These are phyloP conservation scores for Cymodocea nodosa DNA, from an alignment of 116 monocot species.

Conservation along the genomic window DNA sequence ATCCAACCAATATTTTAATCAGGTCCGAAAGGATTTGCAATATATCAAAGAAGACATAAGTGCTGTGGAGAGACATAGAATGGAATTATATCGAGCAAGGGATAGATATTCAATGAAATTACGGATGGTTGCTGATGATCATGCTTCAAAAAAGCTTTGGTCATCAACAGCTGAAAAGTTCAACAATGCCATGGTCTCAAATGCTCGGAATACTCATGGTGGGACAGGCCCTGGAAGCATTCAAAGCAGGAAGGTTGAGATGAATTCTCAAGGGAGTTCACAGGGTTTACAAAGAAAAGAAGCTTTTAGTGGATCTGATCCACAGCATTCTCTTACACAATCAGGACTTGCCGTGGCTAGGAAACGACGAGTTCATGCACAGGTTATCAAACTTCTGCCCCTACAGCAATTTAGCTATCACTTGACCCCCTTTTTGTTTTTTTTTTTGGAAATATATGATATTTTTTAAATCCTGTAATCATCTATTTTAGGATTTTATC, in stretches of 20 bases:
- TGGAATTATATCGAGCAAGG: constrained; percentile 73
- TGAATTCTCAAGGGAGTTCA: constrained; percentile 55
- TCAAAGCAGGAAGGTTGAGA: constrained; percentile 45
- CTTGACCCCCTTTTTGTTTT: not conserved
- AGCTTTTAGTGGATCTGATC: constrained; percentile 45
- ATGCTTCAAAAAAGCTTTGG: constrained; percentile 40
- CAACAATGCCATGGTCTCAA: constrained; percentile 35
- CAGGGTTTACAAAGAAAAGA: constrained; percentile 64
- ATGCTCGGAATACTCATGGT: constrained; percentile 35
- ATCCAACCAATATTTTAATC: constrained; percentile 4
- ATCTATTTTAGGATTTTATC: too few relatives aligned
- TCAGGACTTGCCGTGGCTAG: constrained; percentile 69
- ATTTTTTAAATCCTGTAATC: too few relatives aligned
- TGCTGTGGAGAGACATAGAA: constrained; percentile 75
- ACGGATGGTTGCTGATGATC: constrained; percentile 69
- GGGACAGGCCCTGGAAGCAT: constrained; percentile 37
- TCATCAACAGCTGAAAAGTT: constrained; percentile 43
- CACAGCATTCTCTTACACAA: constrained; percentile 57
- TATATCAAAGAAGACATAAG: constrained; percentile 94
- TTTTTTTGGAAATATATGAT: not conserved
- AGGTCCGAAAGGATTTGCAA: constrained; percentile 94
- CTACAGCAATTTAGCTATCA: constrained; percentile 7
- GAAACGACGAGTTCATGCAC: constrained; percentile 78
- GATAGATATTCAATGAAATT: constrained; percentile 91
- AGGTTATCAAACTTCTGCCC: constrained; percentile 27